phyloP scores from a whole-genome alignment of 2,329 filamentous ascomycete species.

The Microdochium bolleyi region DNA sequence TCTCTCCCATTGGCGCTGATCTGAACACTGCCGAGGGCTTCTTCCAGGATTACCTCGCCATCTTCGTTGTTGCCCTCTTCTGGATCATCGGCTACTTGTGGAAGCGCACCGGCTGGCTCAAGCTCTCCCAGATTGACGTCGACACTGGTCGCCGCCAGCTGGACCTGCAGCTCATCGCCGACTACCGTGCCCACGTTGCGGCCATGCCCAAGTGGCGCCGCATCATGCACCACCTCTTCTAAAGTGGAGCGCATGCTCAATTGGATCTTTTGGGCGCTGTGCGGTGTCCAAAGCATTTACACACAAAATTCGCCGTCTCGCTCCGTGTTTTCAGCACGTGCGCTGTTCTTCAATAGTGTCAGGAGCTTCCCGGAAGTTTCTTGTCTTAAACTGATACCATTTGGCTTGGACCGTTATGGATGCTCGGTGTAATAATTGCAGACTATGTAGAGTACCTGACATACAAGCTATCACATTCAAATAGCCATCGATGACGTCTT shows the following conservation, averaged over 20 bases:
- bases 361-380: neutral
- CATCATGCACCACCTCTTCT: conserved; percentile 8
- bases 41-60: conserved; percentile 45
- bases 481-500: no score
- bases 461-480: no score
- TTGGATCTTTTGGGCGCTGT: neutral
- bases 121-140: conserved; percentile 54
- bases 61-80: conserved; percentile 40
- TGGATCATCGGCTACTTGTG: conserved; percentile 39
- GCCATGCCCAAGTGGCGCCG: conserved; percentile 37
- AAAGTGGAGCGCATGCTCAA: neutral
- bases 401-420: neutral
- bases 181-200: conserved; percentile 33
- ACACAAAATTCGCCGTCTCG: no score
- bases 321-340: neutral
- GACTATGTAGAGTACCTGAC: no score
- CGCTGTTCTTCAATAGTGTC: neutral
- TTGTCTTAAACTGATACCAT: neutral
- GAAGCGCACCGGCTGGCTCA: conserved; percentile 55
- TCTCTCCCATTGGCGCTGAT: conserved; percentile 20
- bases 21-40: conserved; percentile 33
- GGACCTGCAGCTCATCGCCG: conserved; percentile 52
- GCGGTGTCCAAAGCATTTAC: no score
- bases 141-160: conserved; percentile 56
- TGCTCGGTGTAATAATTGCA: neutral